Percentiles rank a stretch among this genome's conserved stretches.
phyloP scores from a whole-genome alignment of 1,284 basidiomycete species.

The Austroboletus niveus region DNA sequence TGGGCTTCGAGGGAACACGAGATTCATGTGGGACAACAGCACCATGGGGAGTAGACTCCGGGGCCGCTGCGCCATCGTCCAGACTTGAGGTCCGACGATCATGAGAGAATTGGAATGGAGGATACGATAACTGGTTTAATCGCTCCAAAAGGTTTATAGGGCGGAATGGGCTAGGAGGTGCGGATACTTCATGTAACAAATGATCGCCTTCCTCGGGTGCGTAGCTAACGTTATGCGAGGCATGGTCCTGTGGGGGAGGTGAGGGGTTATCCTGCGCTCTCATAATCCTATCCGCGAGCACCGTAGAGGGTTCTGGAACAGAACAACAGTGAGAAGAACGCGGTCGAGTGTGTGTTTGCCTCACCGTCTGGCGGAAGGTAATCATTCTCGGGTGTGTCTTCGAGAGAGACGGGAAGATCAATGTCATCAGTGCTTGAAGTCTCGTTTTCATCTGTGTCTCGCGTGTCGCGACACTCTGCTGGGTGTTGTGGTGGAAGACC shows the following conservation, averaged over 20 bases:
- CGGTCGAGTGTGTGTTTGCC: slow-evolving; percentile 14
- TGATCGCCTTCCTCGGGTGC: slow-evolving; percentile 16
- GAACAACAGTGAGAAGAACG: slow-evolving; percentile 6
- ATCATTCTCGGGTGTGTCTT: slow-evolving; percentile 47
- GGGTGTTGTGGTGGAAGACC: slow-evolving; percentile 29
- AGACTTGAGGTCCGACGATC: background rate
- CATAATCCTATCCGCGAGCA: slow-evolving; percentile 59
- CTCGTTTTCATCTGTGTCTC: slow-evolving; percentile 20
- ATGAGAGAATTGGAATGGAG: slow-evolving; percentile 3
- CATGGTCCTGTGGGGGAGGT: slow-evolving; percentile 55
- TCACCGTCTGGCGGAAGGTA: slow-evolving; percentile 44
- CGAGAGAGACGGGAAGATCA: slow-evolving; percentile 31
- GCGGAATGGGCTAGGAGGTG: slow-evolving; percentile 32
- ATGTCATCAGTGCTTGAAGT: slow-evolving; percentile 33
- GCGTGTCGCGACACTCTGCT: slow-evolving; percentile 11
- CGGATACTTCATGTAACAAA: slow-evolving; percentile 11
- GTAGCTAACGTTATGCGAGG: slow-evolving; percentile 17
- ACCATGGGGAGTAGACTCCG: slow-evolving; percentile 10
- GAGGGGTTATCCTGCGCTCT: slow-evolving; percentile 73
- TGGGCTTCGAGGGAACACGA: slow-evolving; percentile 14
- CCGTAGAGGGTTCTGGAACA: slow-evolving; percentile 59
- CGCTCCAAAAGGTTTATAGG: slow-evolving; percentile 32
- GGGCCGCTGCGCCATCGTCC: slow-evolving; percentile 2
- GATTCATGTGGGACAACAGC: slow-evolving; percentile 46
- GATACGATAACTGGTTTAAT: slow-evolving; percentile 18